These are phyloP conservation scores for Daldinia decipiens DNA, from an alignment of 495 filamentous ascomycete genomes.

Conservation along the genomic window DNA sequence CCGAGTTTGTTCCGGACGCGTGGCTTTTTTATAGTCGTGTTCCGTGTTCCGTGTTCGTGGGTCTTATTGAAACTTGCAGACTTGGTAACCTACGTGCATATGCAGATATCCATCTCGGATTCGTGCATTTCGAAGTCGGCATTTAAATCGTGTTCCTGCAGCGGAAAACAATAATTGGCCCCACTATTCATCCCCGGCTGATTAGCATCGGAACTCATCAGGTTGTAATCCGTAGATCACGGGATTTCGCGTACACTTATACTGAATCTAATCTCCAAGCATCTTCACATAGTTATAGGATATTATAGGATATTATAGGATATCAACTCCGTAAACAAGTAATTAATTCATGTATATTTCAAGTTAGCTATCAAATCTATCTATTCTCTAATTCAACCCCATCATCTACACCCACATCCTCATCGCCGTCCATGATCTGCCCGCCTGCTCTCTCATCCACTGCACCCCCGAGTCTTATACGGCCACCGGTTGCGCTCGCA, in stretches of 20 bases:
- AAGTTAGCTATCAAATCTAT: slow-evolving; percentile 18
- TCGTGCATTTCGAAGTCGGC: neutral
- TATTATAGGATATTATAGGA: neutral
- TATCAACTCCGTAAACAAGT: neutral
- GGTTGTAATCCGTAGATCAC: neutral
- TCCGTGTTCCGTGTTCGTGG: too few relatives aligned
- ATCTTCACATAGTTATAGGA: neutral
- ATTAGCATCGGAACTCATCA: too few relatives aligned
- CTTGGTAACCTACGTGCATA: neutral
- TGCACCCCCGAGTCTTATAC: slow-evolving; percentile 54
- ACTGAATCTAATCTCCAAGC: neutral
- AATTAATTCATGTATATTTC: neutral
- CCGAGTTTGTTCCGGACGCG: neutral
- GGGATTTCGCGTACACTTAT: neutral
- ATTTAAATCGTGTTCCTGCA: slow-evolving; percentile 2
- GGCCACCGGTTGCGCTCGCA: slow-evolving; percentile 58
- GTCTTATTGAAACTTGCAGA: neutral
- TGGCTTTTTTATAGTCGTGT: neutral
- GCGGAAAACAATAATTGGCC: neutral
- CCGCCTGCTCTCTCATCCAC: slow-evolving; percentile 39
- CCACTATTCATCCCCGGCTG: neutral
- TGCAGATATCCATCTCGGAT: neutral
- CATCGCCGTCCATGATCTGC: slow-evolving; percentile 71
- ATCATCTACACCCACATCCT: slow-evolving; percentile 60
- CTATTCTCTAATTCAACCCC: slow-evolving; percentile 70